These are phyloP conservation scores for Comarum palustre DNA, from an alignment of 306 rosid genomes.

Conservation along the genomic window DNA sequence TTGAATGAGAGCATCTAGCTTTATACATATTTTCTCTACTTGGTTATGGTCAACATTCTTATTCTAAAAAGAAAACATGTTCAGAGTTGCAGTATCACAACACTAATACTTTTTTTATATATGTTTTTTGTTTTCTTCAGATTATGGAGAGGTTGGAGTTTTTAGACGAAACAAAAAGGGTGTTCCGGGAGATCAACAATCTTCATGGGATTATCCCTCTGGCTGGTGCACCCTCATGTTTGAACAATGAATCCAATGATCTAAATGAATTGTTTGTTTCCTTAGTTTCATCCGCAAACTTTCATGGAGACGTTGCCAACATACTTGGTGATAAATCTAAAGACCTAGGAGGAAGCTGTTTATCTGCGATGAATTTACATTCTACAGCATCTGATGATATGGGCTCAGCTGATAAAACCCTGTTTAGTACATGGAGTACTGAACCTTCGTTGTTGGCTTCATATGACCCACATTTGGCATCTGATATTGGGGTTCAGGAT, in stretches of 20 bases:
- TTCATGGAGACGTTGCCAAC: conserved; percentile 31
- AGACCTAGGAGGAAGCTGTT: conserved; percentile 27
- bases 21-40: neutral
- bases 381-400: conserved; percentile 23
- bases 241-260: conserved; percentile 40
- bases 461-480: conserved; percentile 28
- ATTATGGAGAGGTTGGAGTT: conserved; percentile 46
- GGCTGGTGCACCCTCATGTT: conserved; percentile 28
- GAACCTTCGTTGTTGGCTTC: conserved; percentile 49
- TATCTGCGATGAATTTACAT: conserved; percentile 29
- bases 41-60: conserved; percentile 1
- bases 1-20: neutral
- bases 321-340: conserved; percentile 22
- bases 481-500: conserved; percentile 35
- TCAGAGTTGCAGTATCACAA: conserved; percentile 11
- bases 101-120: neutral
- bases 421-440: conserved; percentile 33
- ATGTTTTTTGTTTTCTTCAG: conserved; percentile 26
- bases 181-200: conserved; percentile 39
- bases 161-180: conserved; percentile 49
- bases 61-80: neutral
- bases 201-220: conserved; percentile 15
- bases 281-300: conserved; percentile 37
- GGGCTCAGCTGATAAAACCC: conserved; percentile 13
- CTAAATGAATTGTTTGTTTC: conserved; percentile 49